Evolutionary conservation across 805 yeast genomes (phyloP), one percentile per base, ranked within the genome.

Genomic region (Ogataea trehalophila): DNA sequence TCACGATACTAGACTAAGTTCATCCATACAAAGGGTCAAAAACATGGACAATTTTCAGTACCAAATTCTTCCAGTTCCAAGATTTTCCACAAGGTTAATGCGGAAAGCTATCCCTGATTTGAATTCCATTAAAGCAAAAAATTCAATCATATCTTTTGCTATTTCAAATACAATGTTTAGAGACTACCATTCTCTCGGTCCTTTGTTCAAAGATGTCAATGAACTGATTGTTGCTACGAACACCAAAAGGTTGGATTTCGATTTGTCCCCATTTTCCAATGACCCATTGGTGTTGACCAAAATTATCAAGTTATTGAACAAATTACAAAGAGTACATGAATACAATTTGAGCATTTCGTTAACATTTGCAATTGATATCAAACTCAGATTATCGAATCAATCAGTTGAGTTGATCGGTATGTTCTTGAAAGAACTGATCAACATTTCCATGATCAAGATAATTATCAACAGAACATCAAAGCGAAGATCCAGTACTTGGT

Each of bases 381-480:
- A 31, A 37, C 17, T 36, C 13, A 23, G 23, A 6, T 18, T 42
- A 13, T 17, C 41, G 4, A 11, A 42, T 8, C 29, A 26, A 4
- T 36, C 45, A 3, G 4, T 42, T 23, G 17, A 9, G 5, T 9
- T 14, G 4, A 42, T 42, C 22, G 17, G 16, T 16, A 20, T 7
- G 18, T 37, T 42, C 17, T 26, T 37, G 6, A 26, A 37, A 13
- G 45, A 42, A 20, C 31, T 42, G 16, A 29, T 42, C n/a, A 36
- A 42, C 29, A 37, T 42, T 14, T 42, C 45, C 13, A 26, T 42
- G 45, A 36, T 42, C 22, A 42, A 42, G 15, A 16, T 37, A 37
- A 26, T 42, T 11, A 16, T 42, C 39, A 37, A 8, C 23, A 42
- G 36, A 42, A 31, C 22, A 17, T 14, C 17, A 23, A 42, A 42